phyloP scores from a whole-genome alignment of 2,329 filamentous ascomycete genomes.

The Alternaria angustiovoidea region DNA sequence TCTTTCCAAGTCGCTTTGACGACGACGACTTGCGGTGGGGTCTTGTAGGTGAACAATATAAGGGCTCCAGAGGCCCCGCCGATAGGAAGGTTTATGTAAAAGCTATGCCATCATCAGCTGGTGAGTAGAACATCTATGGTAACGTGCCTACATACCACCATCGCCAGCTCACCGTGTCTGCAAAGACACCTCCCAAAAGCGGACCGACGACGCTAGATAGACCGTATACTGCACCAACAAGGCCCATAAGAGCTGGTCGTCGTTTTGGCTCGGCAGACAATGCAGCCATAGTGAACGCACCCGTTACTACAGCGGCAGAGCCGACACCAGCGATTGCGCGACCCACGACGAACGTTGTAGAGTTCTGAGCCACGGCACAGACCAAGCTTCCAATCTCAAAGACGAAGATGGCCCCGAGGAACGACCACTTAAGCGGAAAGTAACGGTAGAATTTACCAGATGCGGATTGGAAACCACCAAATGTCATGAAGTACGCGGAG shows the following conservation, averaged over 20 bases:
- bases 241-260: constrained; percentile 48
- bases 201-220: constrained; percentile 52
- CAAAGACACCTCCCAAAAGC: constrained; percentile 53
- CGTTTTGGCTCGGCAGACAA: constrained; percentile 52
- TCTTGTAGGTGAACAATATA: constrained; percentile 42
- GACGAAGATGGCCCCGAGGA: constrained; percentile 48
- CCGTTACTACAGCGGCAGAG: constrained; percentile 44
- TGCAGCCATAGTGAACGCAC: constrained; percentile 53
- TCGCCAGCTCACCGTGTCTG: constrained; percentile 49
- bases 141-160: constrained; percentile 42
- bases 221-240: constrained; percentile 49
- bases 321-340: constrained; percentile 52
- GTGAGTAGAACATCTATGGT: background rate
- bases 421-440: constrained; percentile 51
- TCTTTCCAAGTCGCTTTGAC: constrained; percentile 37
- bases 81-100: constrained; percentile 56
- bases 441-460: constrained; percentile 59
- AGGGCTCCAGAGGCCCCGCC: constrained; percentile 50
- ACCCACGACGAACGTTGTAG: constrained; percentile 50
- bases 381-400: constrained; percentile 66
- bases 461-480: constrained; percentile 54
- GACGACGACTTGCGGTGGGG: constrained; percentile 30
- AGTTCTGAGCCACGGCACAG: constrained; percentile 55
- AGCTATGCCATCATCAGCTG: constrained; percentile 11
- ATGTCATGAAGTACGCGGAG: constrained; percentile 54